Evolutionary conservation across 2,329 filamentous ascomycete species (phyloP).

Genomic region (Phaeosphaeria sp.): DNA sequence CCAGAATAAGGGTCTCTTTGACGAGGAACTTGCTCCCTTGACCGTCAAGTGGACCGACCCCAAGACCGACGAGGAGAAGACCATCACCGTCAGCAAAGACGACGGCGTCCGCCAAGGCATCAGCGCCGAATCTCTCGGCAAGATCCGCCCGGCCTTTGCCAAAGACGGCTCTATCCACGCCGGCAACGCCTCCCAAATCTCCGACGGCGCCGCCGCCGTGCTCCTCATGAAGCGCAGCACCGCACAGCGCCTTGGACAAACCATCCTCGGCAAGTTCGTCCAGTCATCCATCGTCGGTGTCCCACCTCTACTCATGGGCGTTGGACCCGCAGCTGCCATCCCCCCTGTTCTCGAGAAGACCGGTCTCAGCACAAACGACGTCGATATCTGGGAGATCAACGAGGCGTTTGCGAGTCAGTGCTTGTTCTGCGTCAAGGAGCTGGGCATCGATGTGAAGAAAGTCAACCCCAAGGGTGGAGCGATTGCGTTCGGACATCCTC

Average conservation of each 20-base stretch:
- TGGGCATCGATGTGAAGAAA: constrained; percentile 82
- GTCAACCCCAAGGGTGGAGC: constrained; percentile 97
- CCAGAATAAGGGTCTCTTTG: constrained; percentile 87
- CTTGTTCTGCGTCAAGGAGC: constrained; percentile 89
- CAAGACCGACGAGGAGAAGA: constrained; percentile 85
- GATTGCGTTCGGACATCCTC: constrained; percentile 93
- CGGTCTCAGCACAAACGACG: constrained; percentile 80
- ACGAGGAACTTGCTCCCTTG: constrained; percentile 87
- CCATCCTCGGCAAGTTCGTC: constrained; percentile 91
- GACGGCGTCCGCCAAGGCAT: constrained; percentile 87
- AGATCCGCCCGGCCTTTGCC: constrained; percentile 89
- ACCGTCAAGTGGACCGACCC: constrained; percentile 88
- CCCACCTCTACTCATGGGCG: constrained; percentile 91
- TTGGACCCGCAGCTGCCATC: constrained; percentile 95
- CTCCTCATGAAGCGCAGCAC: constrained; percentile 94
- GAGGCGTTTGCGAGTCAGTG: constrained; percentile 97
- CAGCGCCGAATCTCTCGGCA: constrained; percentile 84
- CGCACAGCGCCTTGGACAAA: constrained; percentile 85
- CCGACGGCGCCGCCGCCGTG: constrained; percentile 90
- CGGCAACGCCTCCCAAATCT: constrained; percentile 94
- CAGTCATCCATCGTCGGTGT: constrained; percentile 86
- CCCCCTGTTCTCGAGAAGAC: constrained; percentile 89
- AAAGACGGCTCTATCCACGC: constrained; percentile 95
- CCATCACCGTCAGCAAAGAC: constrained; percentile 82
- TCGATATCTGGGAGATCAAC: constrained; percentile 99